Evolutionary conservation across 768 basidiomycete genomes (phyloP).

Genomic region (Lactifluus pinguis): DNA sequence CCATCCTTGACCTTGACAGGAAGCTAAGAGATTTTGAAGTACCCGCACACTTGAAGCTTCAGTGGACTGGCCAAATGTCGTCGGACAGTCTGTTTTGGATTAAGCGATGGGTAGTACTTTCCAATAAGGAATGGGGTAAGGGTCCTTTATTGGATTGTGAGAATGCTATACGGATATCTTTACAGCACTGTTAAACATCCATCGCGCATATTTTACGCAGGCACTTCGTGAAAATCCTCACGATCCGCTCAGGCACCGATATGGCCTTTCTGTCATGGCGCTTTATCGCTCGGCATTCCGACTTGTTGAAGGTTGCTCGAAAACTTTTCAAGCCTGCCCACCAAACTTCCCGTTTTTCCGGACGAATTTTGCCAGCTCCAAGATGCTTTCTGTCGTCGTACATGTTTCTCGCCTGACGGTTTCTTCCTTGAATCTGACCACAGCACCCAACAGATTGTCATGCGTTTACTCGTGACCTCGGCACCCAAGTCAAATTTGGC

Average conservation of each 20-base stretch:
- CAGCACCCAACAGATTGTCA: slow-evolving; percentile 32
- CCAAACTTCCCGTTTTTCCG: slow-evolving; percentile 32
- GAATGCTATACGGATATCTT: not conserved
- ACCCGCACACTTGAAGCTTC: slow-evolving; percentile 32
- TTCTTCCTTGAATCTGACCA: not conserved
- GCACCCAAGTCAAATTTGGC: slow-evolving; percentile 31
- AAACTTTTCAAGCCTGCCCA: slow-evolving; percentile 35
- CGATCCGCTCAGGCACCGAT: slow-evolving; percentile 52
- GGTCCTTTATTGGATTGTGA: slow-evolving; percentile 11
- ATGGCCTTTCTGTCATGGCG: slow-evolving; percentile 61
- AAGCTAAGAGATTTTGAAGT: slow-evolving; percentile 53
- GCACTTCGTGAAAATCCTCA: slow-evolving; percentile 50
- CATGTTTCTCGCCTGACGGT: slow-evolving; percentile 21
- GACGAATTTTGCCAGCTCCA: slow-evolving; percentile 53
- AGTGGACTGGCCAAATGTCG: slow-evolving; percentile 24
- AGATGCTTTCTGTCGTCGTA: slow-evolving; percentile 55
- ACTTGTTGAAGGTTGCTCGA: slow-evolving; percentile 40
- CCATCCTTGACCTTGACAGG: slow-evolving; percentile 49
- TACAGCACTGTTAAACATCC: slow-evolving; percentile 52
- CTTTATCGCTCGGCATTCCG: slow-evolving; percentile 68
- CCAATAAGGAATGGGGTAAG: slow-evolving; percentile 26
- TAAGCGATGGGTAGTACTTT: slow-evolving; percentile 19
- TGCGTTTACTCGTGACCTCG: slow-evolving; percentile 31
- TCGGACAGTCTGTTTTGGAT: slow-evolving; percentile 2
- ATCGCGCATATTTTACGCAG: slow-evolving; percentile 59